These are phyloP conservation scores for Citrus maxima DNA, from an alignment of 345 rosid species.

Conservation along the genomic window DNA sequence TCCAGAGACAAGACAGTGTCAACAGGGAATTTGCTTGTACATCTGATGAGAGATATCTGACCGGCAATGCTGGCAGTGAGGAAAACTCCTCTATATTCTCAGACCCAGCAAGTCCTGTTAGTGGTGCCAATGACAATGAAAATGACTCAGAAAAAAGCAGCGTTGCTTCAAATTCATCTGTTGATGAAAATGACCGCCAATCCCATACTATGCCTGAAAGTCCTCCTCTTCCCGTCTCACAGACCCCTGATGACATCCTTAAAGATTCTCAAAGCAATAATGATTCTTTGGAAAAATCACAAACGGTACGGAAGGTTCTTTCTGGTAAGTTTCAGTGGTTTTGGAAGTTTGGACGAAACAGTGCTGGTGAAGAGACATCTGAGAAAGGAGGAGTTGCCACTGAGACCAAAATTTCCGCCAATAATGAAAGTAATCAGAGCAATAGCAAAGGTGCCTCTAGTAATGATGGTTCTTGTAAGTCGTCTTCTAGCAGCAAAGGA, in stretches of 20 bases:
- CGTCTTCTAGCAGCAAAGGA: slow-evolving; percentile 41
- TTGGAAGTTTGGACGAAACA: slow-evolving; percentile 78
- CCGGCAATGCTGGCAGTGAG: slow-evolving; percentile 49
- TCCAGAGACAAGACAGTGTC: slow-evolving; percentile 23
- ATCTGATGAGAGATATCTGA: slow-evolving; percentile 44
- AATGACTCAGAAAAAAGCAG: slow-evolving; percentile 67
- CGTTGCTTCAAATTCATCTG: slow-evolving; percentile 47
- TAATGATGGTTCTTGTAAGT: slow-evolving; percentile 29
- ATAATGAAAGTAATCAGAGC: slow-evolving; percentile 28
- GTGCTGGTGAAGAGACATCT: slow-evolving; percentile 44
- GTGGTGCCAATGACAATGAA: slow-evolving; percentile 51
- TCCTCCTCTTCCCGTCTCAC: slow-evolving; percentile 53
- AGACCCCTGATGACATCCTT: slow-evolving; percentile 37
- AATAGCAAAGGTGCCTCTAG: slow-evolving; percentile 27
- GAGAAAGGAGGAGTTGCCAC: slow-evolving; percentile 25
- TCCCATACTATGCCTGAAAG: slow-evolving; percentile 32
- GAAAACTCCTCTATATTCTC: slow-evolving; percentile 57
- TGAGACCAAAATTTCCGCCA: slow-evolving; percentile 35
- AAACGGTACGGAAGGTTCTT: slow-evolving; percentile 37
- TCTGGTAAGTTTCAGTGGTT: slow-evolving; percentile 89
- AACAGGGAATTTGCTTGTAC: slow-evolving; percentile 24
- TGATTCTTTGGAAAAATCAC: slow-evolving; percentile 28
- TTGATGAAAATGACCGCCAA: slow-evolving; percentile 43
- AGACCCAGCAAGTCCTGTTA: slow-evolving; percentile 49
- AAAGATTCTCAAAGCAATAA: slow-evolving; percentile 24